Evolutionary conservation across 441 rosid genomes (phyloP).

Genomic region (Populus hybrid): DNA sequence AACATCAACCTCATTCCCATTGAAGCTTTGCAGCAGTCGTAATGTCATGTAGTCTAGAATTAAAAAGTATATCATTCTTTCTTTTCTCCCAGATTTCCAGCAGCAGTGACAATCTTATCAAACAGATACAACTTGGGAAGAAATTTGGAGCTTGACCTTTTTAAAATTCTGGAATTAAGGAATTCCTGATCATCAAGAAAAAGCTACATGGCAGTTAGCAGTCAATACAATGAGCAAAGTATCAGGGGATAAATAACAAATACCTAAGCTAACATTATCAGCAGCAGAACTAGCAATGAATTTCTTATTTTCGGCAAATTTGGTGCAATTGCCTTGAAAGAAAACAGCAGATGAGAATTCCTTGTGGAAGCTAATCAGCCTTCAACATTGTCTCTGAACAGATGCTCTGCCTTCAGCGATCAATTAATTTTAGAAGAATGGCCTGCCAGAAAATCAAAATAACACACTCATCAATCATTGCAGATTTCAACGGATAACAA

Average conservation of each 20-base stretch:
- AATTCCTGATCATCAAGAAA: neutral
- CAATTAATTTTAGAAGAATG: constrained; percentile 42
- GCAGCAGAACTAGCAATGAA: neutral
- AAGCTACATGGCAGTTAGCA: neutral
- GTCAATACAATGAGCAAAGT: neutral
- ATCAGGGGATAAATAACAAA: neutral
- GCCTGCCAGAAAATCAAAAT: constrained; percentile 33
- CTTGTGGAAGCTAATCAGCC: neutral
- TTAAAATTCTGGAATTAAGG: neutral
- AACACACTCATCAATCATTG: neutral
- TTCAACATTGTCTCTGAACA: neutral
- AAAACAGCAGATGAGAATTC: neutral
- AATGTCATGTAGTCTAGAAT: neutral
- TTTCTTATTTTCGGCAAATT: neutral
- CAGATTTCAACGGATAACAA: neutral
- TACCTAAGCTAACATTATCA: neutral
- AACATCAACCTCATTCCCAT: neutral
- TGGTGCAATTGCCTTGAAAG: neutral
- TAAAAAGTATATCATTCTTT: neutral
- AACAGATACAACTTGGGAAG: neutral
- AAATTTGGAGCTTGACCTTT: neutral
- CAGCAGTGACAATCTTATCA: neutral
- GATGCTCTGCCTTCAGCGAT: constrained; percentile 20
- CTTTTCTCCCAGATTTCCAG: neutral
- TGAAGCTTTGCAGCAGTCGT: neutral